These are phyloP conservation scores for Globisporangium ultimum DNA, from an alignment of 352 stramenopile genomes.

Conservation along the genomic window DNA sequence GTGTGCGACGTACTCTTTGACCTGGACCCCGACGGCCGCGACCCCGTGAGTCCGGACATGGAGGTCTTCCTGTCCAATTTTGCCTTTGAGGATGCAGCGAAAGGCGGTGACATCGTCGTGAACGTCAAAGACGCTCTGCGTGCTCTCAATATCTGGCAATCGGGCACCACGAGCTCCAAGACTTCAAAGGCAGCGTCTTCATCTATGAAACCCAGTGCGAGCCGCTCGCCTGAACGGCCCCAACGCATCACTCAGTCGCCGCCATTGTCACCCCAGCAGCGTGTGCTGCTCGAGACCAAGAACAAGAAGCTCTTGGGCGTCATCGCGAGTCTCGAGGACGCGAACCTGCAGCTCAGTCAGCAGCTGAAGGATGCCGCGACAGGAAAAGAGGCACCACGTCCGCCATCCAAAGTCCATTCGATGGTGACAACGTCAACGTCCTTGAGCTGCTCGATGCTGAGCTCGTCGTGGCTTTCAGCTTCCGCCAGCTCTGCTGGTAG, in stretches of 20 bases:
- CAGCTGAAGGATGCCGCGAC: conserved; percentile 18
- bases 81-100: conserved; percentile 24
- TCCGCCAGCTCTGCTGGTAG: not conserved
- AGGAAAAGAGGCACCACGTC: conserved; percentile 1
- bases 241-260: too few species aligned
- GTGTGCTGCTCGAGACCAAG: conserved; percentile 30
- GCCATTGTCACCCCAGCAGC: too few species aligned
- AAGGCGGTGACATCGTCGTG: conserved; percentile 31
- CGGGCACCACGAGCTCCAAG: conserved; percentile 4
- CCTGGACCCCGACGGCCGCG: conserved; percentile 30
- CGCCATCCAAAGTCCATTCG: not conserved
- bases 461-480: conserved; percentile 1
- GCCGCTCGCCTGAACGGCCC: conserved; percentile 4
- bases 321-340: conserved; percentile 38
- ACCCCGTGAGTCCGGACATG: conserved; percentile 56
- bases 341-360: conserved; percentile 42
- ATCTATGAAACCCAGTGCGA: not conserved
- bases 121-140: conserved; percentile 53
- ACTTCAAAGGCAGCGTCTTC: not conserved
- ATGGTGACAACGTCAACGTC: too few species aligned
- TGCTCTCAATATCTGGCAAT: conserved; percentile 56
- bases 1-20: conserved; percentile 59
- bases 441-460: not conserved
- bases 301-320: conserved; percentile 38
- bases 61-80: conserved; percentile 52